phyloP scores from a whole-genome alignment of 495 filamentous ascomycete species.

The Paragyromitra xinjiangensis region DNA sequence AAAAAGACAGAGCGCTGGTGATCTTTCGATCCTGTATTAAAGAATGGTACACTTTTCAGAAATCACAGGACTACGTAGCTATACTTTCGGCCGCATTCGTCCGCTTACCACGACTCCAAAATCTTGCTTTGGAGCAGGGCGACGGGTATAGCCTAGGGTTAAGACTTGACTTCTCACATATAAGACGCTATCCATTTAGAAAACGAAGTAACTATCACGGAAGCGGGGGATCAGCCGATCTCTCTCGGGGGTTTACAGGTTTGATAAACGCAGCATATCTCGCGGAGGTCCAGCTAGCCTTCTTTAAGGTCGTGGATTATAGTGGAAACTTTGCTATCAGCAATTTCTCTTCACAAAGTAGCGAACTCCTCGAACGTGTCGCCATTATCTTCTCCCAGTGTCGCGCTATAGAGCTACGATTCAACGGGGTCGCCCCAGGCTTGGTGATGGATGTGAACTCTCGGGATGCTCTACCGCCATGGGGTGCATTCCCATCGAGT shows the following conservation, averaged over 20 bases:
- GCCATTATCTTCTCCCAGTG: background rate
- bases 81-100: background rate
- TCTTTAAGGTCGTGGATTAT: background rate
- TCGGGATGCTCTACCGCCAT: background rate
- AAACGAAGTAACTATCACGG: background rate
- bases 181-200: background rate
- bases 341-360: no score
- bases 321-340: background rate
- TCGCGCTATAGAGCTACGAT: background rate
- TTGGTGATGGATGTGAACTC: background rate
- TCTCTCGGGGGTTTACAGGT: background rate
- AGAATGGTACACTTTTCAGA: constrained; percentile 1
- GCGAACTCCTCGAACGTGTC: background rate
- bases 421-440: background rate
- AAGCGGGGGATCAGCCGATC: background rate
- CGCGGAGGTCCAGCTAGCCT: background rate
- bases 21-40: background rate
- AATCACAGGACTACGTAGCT: background rate
- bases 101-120: background rate
- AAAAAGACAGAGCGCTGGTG: background rate
- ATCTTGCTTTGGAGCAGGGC: background rate
- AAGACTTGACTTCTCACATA: background rate
- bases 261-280: constrained; percentile 3
- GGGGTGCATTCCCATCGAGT: background rate
- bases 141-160: background rate